A percentile compares a stretch with the other conserved stretches of the same genome.
Conservation (phyloP, 2,329 filamentous ascomycete genomes). For the Fusarium sulawesiense region DNA sequence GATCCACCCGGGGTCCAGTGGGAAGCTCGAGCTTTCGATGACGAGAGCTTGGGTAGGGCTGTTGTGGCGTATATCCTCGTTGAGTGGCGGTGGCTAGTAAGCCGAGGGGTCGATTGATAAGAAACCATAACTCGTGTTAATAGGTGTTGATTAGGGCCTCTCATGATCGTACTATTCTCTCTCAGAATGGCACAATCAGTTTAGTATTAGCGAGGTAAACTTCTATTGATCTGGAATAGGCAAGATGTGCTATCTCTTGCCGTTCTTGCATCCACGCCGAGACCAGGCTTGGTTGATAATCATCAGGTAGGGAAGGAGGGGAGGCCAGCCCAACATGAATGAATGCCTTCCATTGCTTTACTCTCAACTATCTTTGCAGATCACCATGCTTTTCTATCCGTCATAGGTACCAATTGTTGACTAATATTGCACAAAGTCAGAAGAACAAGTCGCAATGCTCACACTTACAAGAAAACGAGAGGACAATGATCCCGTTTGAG, state of each 20-base stretch:
- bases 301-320: background rate
- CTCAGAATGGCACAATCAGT: background rate
- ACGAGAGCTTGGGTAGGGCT: conserved; percentile 11
- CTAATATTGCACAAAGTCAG: conserved; percentile 24
- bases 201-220: background rate
- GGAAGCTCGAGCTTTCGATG: background rate
- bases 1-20: background rate
- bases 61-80: background rate
- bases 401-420: conserved; percentile 16
- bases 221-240: background rate
- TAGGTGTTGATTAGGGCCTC: background rate
- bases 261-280: background rate
- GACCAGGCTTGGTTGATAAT: background rate
- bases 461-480: conserved; percentile 2
- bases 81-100: background rate
- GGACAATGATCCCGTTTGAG: conserved; percentile 5
- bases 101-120: background rate
- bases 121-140: background rate
- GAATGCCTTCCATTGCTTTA: background rate
- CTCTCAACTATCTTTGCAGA: background rate
- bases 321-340: background rate
- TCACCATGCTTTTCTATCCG: conserved; percentile 1
- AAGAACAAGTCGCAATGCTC: conserved; percentile 27
- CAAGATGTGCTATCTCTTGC: background rate
- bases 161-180: background rate